A percentile compares a stretch with the other conserved stretches of the same genome.
Conservation (phyloP, 441 rosid genomes). For the Daphne laureola region DNA sequence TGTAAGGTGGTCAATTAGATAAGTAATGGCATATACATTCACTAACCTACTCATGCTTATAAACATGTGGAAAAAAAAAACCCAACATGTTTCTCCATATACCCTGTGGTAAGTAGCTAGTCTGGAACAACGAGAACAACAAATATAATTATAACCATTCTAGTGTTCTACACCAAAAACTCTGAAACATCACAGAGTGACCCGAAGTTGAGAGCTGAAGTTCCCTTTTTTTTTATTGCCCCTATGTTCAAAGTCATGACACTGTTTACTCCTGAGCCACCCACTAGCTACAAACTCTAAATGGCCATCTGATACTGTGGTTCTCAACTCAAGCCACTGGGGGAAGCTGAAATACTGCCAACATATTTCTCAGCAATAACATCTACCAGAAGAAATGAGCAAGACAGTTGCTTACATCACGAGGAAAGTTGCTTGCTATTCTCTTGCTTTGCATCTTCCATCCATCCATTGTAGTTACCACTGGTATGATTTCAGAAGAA, state of each 20-base stretch:
- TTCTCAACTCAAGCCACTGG: not conserved
- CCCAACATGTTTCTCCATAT: too few relatives aligned
- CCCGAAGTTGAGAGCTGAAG: too few relatives aligned
- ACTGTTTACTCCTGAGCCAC: too few relatives aligned
- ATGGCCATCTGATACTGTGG: too few relatives aligned
- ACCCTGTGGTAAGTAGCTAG: too few relatives aligned
- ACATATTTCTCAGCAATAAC: not conserved
- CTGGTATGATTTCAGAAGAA: conserved; percentile 13
- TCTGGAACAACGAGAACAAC: too few relatives aligned
- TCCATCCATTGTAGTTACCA: conserved; percentile 11
- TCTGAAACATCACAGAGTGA: too few relatives aligned
- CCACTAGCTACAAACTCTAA: too few relatives aligned
- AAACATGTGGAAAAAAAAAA: not conserved
- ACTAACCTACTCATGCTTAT: not conserved
- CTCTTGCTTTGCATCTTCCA: conserved; percentile 20
- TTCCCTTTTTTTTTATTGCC: too few relatives aligned
- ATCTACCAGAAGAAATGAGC: not conserved
- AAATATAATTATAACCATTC: too few relatives aligned
- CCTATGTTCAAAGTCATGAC: too few relatives aligned
- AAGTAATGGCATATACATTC: not conserved
- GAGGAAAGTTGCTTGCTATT: conserved; percentile 12
- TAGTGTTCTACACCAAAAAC: too few relatives aligned
- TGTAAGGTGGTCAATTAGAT: not conserved
- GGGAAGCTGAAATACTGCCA: not conserved
- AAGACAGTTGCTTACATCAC: conserved; percentile 22